Evolutionary conservation across 2,329 filamentous ascomycete species (phyloP).

Genomic region (Bipolaris bicolor): DNA sequence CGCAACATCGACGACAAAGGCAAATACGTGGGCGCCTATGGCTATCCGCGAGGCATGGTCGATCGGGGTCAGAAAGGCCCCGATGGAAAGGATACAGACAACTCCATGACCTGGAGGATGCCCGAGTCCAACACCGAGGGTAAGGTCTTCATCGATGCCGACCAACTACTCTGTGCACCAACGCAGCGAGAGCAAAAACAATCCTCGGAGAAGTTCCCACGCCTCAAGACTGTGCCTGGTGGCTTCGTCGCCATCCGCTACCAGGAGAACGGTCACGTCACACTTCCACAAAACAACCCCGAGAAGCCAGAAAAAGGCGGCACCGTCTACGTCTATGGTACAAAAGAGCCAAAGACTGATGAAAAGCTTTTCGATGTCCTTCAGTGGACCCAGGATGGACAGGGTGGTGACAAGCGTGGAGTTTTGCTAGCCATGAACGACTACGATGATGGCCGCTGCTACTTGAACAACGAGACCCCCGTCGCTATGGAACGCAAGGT

Average conservation of each 20-base stretch:
- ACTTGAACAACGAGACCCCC: conserved; percentile 69
- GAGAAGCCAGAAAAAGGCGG: conserved; percentile 54
- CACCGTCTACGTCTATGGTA: conserved; percentile 58
- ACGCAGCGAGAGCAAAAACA: conserved; percentile 65
- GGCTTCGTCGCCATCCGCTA: conserved; percentile 58
- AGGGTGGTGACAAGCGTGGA: conserved; percentile 79
- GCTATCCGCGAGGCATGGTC: conserved; percentile 76
- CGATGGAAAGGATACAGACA: conserved; percentile 57
- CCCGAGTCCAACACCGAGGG: conserved; percentile 56
- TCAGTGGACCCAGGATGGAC: conserved; percentile 80
- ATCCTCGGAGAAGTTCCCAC: conserved; percentile 61
- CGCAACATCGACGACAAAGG: conserved; percentile 75
- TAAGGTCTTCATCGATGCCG: conserved; percentile 54
- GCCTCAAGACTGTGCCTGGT: conserved; percentile 63
- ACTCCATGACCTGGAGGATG: conserved; percentile 61
- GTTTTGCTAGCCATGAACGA: conserved; percentile 75
- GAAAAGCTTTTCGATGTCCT: conserved; percentile 71
- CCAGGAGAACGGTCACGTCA: conserved; percentile 59
- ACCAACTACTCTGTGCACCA: conserved; percentile 67
- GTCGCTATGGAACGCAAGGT: conserved; percentile 63
- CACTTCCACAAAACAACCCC: conserved; percentile 47
- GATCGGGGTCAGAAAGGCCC: conserved; percentile 59
- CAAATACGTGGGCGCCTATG: conserved; percentile 70
- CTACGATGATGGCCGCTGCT: conserved; percentile 91
- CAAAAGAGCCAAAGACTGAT: conserved; percentile 55